phyloP scores from a whole-genome alignment of 345 rosid genomes.

The Ailanthus altissimus region DNA sequence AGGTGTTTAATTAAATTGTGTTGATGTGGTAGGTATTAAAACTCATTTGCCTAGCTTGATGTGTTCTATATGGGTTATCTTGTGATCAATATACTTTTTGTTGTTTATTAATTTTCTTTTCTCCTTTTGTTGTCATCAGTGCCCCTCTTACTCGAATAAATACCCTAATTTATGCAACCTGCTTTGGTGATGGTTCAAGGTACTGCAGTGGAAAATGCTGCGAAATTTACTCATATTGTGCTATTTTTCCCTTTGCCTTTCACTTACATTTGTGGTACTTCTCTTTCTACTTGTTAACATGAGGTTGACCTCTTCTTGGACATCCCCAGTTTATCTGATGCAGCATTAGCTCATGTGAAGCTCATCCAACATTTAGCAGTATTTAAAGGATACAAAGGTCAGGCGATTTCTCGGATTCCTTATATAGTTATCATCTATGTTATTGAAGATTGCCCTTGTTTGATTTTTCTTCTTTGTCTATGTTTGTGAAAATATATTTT shows the following conservation, averaged over 20 bases:
- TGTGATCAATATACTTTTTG: background rate
- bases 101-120: conserved; percentile 11
- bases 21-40: background rate
- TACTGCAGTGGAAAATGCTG: conserved; percentile 28
- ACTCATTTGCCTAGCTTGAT: background rate
- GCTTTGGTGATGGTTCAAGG: conserved; percentile 83
- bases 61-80: no score
- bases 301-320: conserved; percentile 21
- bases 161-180: conserved; percentile 80
- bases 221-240: background rate
- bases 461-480: background rate
- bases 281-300: conserved; percentile 12
- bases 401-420: conserved; percentile 30
- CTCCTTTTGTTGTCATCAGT: conserved; percentile 38
- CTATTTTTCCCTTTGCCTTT: background rate
- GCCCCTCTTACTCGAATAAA: conserved; percentile 82
- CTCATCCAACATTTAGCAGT: conserved; percentile 86
- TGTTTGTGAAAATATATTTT: background rate
- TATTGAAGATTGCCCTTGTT: background rate
- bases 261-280: conserved; percentile 16
- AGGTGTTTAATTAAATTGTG: background rate
- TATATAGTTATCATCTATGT: conserved; percentile 4
- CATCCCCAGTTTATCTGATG: conserved; percentile 72
- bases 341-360: conserved; percentile 83
- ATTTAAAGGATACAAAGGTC: conserved; percentile 90